Conservation (phyloP, 1,284 basidiomycete genomes). For the Ceratobasidium sp. region DNA sequence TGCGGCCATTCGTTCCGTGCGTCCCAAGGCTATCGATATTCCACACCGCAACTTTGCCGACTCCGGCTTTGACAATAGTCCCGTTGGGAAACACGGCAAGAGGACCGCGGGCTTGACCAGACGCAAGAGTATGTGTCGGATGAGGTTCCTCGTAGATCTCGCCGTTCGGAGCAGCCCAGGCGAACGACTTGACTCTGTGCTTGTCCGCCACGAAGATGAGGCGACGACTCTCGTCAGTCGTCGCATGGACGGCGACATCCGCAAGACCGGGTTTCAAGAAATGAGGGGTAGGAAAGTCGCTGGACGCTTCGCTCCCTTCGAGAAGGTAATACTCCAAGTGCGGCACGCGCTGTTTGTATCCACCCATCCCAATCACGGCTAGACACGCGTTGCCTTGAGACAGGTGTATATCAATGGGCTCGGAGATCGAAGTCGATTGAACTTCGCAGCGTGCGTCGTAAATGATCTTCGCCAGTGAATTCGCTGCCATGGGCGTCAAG, state of each 20-base stretch:
- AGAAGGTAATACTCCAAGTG: slow-evolving; percentile 10
- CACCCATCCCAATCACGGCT: not conserved
- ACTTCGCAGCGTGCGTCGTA: slow-evolving; percentile 31
- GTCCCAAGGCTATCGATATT: slow-evolving; percentile 14
- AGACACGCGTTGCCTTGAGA: not conserved
- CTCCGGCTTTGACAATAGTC: slow-evolving; percentile 23
- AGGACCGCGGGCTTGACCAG: slow-evolving; percentile 5
- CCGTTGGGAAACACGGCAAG: slow-evolving; percentile 20
- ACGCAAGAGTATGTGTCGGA: slow-evolving; percentile 32
- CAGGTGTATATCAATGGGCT: not conserved
- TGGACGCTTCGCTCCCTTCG: not conserved
- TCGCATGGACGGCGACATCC: slow-evolving; percentile 1
- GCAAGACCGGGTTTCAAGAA: slow-evolving; percentile 5
- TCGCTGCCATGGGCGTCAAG: not conserved
- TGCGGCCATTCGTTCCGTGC: slow-evolving; percentile 17
- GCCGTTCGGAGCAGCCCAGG: slow-evolving; percentile 1
- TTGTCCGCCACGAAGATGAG: slow-evolving; percentile 30
- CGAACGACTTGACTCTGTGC: slow-evolving; percentile 16
- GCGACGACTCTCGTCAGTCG: slow-evolving; percentile 15
- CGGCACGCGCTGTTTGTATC: slow-evolving; percentile 8
- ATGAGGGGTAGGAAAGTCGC: not conserved
- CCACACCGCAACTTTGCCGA: slow-evolving; percentile 19
- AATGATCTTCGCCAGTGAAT: slow-evolving; percentile 2
- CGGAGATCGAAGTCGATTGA: not conserved
- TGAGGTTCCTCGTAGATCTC: not conserved